Evolutionary conservation across 2,329 filamentous ascomycete genomes (phyloP).

Genomic region (Neofusicoccum sp.): DNA sequence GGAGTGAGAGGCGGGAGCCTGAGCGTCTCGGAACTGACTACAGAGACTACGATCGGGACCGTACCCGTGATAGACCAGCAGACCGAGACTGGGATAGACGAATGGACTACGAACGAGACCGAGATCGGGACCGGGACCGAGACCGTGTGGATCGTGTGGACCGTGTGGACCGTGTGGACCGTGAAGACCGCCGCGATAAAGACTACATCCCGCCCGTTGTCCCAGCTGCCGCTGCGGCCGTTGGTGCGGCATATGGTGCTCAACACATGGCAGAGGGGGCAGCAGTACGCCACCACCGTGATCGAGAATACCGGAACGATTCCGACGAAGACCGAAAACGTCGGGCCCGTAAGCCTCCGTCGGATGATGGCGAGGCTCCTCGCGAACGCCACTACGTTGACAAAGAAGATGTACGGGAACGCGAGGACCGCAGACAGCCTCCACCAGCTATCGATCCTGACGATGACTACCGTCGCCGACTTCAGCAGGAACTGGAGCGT

Average conservation of each 20-base stretch:
- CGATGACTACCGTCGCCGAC: conserved; percentile 54
- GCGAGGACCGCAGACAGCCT: conserved; percentile 32
- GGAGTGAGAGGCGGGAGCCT: conserved; percentile 28
- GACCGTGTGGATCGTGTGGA: conserved; percentile 30
- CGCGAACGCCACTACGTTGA: conserved; percentile 38
- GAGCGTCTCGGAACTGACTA: conserved; percentile 21
- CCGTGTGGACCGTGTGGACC: conserved; percentile 35
- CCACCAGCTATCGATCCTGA: conserved; percentile 47
- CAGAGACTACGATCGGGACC: conserved; percentile 21
- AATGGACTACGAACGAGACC: conserved; percentile 22
- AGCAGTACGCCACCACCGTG: conserved; percentile 5
- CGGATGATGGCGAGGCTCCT: conserved; percentile 38
- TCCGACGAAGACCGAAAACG: conserved; percentile 31
- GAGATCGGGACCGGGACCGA: conserved; percentile 23
- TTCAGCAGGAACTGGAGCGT: conserved; percentile 49
- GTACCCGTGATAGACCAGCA: conserved; percentile 23
- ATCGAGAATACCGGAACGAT: not conserved
- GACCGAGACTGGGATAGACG: conserved; percentile 23
- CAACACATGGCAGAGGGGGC: conserved; percentile 26
- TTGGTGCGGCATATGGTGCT: conserved; percentile 25
- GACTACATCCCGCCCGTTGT: conserved; percentile 23
- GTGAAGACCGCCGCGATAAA: conserved; percentile 32
- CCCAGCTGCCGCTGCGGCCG: conserved; percentile 31
- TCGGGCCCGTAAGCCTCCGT: conserved; percentile 31
- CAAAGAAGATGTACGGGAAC: conserved; percentile 29